Conservation (phyloP, 2,329 filamentous ascomycete genomes). For the Erysiphe pulchra region DNA sequence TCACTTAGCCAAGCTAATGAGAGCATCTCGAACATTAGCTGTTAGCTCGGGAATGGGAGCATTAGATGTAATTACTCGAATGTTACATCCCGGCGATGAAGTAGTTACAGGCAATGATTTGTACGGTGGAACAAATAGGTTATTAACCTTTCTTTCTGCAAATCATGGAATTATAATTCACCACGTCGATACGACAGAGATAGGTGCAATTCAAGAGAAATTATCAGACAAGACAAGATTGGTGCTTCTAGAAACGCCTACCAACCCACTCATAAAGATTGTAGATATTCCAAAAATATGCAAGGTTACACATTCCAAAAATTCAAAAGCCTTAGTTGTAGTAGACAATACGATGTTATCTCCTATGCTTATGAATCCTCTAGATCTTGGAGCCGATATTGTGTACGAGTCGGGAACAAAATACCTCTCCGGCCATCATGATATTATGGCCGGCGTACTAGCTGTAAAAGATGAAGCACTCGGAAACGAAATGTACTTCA, state of each 20-base stretch:
- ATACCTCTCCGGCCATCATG: slow-evolving; percentile 92
- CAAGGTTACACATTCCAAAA: slow-evolving; percentile 46
- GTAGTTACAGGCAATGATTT: slow-evolving; percentile 93
- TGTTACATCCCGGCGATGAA: slow-evolving; percentile 80
- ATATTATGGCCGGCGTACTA: slow-evolving; percentile 95
- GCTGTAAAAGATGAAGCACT: slow-evolving; percentile 63
- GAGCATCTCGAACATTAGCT: slow-evolving; percentile 67
- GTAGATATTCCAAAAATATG: slow-evolving; percentile 74
- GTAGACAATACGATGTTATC: slow-evolving; percentile 99
- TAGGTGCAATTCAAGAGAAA: slow-evolving; percentile 40
- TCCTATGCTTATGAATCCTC: slow-evolving; percentile 74
- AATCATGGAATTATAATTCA: slow-evolving; percentile 84
- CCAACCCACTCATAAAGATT: slow-evolving; percentile 95
- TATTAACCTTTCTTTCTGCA: slow-evolving; percentile 73
- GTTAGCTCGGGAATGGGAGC: slow-evolving; percentile 96
- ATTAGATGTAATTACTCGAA: slow-evolving; percentile 78
- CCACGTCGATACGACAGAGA: slow-evolving; percentile 79
- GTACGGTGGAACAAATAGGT: slow-evolving; percentile 82
- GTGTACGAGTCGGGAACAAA: slow-evolving; percentile 97
- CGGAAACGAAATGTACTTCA: slow-evolving; percentile 81
- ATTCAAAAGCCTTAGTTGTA: slow-evolving; percentile 55
- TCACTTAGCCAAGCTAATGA: slow-evolving; percentile 98
- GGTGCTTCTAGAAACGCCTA: slow-evolving; percentile 88
- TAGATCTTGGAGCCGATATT: slow-evolving; percentile 84
- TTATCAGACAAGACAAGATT: slow-evolving; percentile 68